Percentiles rank a stretch among this genome's conserved stretches.
Evolutionary conservation across 176 grass and related monocot species (phyloP).

Genomic region (Pharus latifolius): DNA sequence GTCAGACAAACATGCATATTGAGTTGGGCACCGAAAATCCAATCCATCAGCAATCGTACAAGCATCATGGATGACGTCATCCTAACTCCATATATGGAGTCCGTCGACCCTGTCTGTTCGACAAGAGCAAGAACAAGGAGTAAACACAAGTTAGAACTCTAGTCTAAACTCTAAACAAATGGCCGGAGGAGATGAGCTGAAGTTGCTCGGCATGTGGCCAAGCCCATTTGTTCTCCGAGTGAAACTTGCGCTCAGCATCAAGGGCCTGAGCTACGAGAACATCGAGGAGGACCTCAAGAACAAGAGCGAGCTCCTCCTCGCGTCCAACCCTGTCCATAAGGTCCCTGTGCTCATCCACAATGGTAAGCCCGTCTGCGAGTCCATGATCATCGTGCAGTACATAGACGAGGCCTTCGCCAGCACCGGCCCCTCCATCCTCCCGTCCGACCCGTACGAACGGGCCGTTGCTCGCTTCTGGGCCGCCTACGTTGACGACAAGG

Average conservation of each 20-base stretch:
- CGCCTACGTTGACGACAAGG: slow-evolving; percentile 27
- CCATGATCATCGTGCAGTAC: slow-evolving; percentile 35
- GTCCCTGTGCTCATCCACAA: slow-evolving; percentile 28
- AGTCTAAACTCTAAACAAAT: background rate
- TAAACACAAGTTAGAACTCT: background rate
- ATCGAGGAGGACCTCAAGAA: slow-evolving; percentile 15
- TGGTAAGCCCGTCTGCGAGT: too few relatives aligned
- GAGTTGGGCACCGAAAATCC: too few relatives aligned
- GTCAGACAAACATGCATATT: too few relatives aligned
- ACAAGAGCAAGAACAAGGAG: background rate
- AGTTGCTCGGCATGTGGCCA: slow-evolving; percentile 11
- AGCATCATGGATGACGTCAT: background rate
- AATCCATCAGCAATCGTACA: too few relatives aligned
- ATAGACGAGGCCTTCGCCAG: slow-evolving; percentile 17
- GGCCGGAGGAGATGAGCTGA: slow-evolving; percentile 4
- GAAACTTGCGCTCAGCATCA: slow-evolving; percentile 12
- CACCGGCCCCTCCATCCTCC: background rate
- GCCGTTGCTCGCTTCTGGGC: slow-evolving; percentile 5
- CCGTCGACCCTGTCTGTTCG: too few relatives aligned
- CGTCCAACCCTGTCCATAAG: slow-evolving; percentile 25
- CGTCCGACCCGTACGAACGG: background rate
- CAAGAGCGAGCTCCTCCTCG: slow-evolving; percentile 13
- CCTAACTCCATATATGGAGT: background rate
- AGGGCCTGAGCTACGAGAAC: slow-evolving; percentile 29
- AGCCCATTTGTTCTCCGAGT: slow-evolving; percentile 19